These are phyloP conservation scores for Podospora australis DNA, from an alignment of 495 filamentous ascomycete genomes.

Conservation along the genomic window DNA sequence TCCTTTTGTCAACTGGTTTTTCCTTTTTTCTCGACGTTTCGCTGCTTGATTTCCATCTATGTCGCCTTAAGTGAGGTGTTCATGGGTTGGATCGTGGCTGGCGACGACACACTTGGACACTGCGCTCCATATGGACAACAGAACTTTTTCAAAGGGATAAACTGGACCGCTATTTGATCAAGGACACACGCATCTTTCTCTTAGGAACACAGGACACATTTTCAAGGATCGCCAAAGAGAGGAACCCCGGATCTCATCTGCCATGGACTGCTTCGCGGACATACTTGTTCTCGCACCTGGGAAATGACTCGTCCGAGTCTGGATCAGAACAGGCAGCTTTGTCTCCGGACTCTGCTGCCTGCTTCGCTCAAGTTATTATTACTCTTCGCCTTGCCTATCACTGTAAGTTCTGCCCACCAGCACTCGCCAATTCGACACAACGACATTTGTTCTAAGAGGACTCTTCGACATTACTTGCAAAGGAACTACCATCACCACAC, in stretches of 20 bases:
- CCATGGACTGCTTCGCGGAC: constrained; percentile 4
- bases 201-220: no score
- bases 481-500: no score
- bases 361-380: no score
- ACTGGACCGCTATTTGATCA: background rate
- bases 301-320: constrained; percentile 15
- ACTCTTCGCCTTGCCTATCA: no score
- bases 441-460: no score
- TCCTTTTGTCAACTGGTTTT: constrained; percentile 11
- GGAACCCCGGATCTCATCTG: constrained; percentile 7
- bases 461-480: no score
- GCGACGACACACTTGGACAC: constrained; percentile 7
- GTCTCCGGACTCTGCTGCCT: background rate
- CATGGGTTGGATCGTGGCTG: background rate
- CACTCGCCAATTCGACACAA: no score
- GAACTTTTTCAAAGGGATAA: constrained; percentile 6
- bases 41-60: background rate
- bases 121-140: constrained; percentile 1
- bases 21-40: constrained; percentile 9
- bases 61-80: constrained; percentile 21
- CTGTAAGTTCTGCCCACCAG: no score
- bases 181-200: background rate
- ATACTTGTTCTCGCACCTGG: background rate
- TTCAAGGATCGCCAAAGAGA: constrained; percentile 1
- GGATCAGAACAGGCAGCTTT: background rate